Base-by-base conservation (phyloP, 106 monocot species). In the Triglochin maritima region DNA sequence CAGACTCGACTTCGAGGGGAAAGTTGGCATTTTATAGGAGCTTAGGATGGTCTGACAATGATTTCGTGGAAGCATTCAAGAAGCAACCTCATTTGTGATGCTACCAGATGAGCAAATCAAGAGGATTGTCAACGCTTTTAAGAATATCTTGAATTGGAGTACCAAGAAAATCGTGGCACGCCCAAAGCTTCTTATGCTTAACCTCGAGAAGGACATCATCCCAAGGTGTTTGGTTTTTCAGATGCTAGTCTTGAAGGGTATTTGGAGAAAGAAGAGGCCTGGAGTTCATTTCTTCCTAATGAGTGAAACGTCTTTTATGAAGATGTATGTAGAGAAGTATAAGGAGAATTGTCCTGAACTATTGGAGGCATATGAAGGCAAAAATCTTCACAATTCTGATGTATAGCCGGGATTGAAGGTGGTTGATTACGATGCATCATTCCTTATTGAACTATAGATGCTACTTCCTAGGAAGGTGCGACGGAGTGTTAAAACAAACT, bases 221-320 rank as follows among this genome's bases (percentile, higher is more conserved):
- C 67, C 67, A 41, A 67, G 67, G 55, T 67, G 48, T 45, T 67
- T 54, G 10, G 55, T 67, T 43, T 67, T 67, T 12, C 42, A 67
- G 16, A 14, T 54, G 3, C 14, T 67, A 44, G 55, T 67, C 8
- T 67, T 53, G 12, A 44, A 53, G 54, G 13, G 54, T 10, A 5
- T 44, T 13, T 17, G n/a, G 9, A 49, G 17, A 50, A 67, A 43
- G 11, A 67, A 54, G 44, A 43, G 9, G 8, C 54, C 45, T 54
- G 54, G 17, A 45, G 54, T 16, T 11, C 4, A 8, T 41, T 56
- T 54, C 52, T 67, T 67, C 54, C 14, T 5, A 2, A 67, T 67
- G 67, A 44, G 12, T 6, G 53, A n/a, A 15, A 12, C 53, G 9
- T 41, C 8, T 12, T 67, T 54, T 44, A 45, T 54, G 15, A 50